Base-by-base conservation (phyloP, 306 rosid species). In the Morella rubra region DNA sequence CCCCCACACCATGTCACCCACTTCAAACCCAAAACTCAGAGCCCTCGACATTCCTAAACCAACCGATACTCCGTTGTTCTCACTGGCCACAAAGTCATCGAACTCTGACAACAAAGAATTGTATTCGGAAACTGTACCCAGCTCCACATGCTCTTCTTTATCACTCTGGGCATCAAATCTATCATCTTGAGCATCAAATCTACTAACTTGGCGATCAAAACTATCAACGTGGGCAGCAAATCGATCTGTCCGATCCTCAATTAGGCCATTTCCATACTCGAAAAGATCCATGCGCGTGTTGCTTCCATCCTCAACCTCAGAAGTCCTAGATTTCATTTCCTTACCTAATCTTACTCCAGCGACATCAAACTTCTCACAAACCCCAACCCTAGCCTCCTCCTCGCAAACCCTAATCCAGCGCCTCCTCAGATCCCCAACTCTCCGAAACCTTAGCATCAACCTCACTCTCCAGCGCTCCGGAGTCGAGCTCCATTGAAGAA, bases 1-100 rank as follows among this genome's bases (percentile, higher is more conserved):
- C 13, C 97, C 99, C 99, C 99, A 96, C 1, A 96, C 97, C 93
- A 96, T 72, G 73, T 96, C 99, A 10, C 98, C 99, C 5, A 87
- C 83, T 79, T 96, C 97, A 41, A 89, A 84, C 55, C 97, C 98
- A 60, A 74, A 82, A 27, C 89, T 90, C 60, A 84, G 56, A 37
- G 87, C 93, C 77, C 91, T 91, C 59, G 90, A 81, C 19, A 85
- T 81, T 44, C 90, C 93, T 1, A 74, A 78, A 41, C 50, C 75
- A 54, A 69, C 56, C 18, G 69, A 72, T 49, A 81, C 79, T 0
- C 86, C 93, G 69, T 84, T 87, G 40, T 84, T 84, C 82, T 90
- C 96, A n/a, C 86, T 82, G 1, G 97, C 95, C 5, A 90, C 96
- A 76, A 72, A 94, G 19, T 86, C 95, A 45, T 94, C 98, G 27